These are phyloP conservation scores for Picea glauca DNA, from an alignment of 75 land plant species.

Conservation along the genomic window DNA sequence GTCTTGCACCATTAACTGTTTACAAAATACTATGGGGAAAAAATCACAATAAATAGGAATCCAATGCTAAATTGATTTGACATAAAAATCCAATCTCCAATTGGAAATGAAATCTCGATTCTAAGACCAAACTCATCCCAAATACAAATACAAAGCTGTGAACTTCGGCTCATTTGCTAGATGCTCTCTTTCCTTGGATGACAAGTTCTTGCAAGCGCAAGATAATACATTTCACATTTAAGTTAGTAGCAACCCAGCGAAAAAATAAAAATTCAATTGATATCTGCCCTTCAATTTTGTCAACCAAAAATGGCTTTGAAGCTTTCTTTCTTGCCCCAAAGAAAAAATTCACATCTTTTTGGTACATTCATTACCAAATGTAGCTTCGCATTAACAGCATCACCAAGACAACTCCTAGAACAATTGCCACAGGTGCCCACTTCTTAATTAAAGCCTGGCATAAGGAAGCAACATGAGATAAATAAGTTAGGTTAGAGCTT, in stretches of 20 bases:
- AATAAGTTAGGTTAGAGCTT: background rate
- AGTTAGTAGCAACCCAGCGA: background rate
- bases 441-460: conserved; percentile 86
- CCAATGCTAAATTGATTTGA: background rate
- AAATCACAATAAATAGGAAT: background rate
- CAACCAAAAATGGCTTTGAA: background rate
- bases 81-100: background rate
- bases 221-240: background rate
- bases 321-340: background rate
- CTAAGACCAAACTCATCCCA: background rate
- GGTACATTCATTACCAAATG: conserved; percentile 42
- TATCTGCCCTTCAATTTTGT: conserved; percentile 1
- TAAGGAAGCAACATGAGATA: background rate
- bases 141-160: background rate
- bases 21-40: too few relatives aligned
- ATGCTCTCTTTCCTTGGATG: background rate
- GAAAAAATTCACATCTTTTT: background rate
- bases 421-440: conserved; percentile 96
- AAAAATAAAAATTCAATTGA: background rate
- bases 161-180: conserved; percentile 1
- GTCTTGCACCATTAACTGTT: too few relatives aligned
- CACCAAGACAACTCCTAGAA: conserved; percentile 74
- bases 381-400: conserved; percentile 75
- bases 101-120: background rate
- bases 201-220: background rate